Evolutionary conservation across 306 rosid genomes (phyloP).

Genomic region (Gleditsia sinensis): DNA sequence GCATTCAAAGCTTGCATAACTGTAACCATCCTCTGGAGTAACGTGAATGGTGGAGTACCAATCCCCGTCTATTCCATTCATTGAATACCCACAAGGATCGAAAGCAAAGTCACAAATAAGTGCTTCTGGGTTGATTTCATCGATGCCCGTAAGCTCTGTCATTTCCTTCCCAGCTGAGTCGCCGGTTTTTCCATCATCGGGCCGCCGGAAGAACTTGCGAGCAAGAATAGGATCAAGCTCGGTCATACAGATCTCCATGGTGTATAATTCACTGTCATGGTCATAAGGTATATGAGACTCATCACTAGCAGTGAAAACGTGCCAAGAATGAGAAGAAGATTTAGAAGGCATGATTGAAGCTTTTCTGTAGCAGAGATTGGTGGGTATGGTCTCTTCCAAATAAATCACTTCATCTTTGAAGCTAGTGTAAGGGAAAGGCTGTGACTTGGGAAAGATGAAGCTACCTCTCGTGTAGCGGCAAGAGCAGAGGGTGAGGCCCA

Average conservation of each 20-base stretch:
- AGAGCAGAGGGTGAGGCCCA: slow-evolving; percentile 66
- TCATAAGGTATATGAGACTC: slow-evolving; percentile 18
- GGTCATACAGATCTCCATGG: slow-evolving; percentile 94
- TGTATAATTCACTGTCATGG: slow-evolving; percentile 44
- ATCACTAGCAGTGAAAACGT: slow-evolving; percentile 74
- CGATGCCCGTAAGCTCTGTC: slow-evolving; percentile 75
- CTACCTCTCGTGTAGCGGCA: slow-evolving; percentile 88
- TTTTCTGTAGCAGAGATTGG: slow-evolving; percentile 64
- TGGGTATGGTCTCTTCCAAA: slow-evolving; percentile 65
- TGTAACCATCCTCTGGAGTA: slow-evolving; percentile 96
- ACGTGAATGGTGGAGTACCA: slow-evolving; percentile 94
- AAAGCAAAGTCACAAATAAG: slow-evolving; percentile 85
- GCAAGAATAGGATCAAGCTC: slow-evolving; percentile 80
- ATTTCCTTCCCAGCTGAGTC: slow-evolving; percentile 81
- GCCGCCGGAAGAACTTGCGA: slow-evolving; percentile 59
- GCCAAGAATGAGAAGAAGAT: slow-evolving; percentile 80
- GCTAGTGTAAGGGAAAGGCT: slow-evolving; percentile 82
- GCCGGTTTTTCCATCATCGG: slow-evolving; percentile 58
- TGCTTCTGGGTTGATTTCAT: slow-evolving; percentile 63
- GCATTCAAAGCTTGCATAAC: slow-evolving; percentile 93
- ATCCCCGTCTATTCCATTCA: slow-evolving; percentile 83
- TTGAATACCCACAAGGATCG: slow-evolving; percentile 93
- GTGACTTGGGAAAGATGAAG: slow-evolving; percentile 84
- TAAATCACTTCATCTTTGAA: slow-evolving; percentile 83
- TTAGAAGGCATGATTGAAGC: slow-evolving; percentile 91